A percentile compares a stretch with the other conserved stretches of the same genome.
Conservation (phyloP, 2,329 filamentous ascomycete genomes). For the Endoconidiophora laricicola region DNA sequence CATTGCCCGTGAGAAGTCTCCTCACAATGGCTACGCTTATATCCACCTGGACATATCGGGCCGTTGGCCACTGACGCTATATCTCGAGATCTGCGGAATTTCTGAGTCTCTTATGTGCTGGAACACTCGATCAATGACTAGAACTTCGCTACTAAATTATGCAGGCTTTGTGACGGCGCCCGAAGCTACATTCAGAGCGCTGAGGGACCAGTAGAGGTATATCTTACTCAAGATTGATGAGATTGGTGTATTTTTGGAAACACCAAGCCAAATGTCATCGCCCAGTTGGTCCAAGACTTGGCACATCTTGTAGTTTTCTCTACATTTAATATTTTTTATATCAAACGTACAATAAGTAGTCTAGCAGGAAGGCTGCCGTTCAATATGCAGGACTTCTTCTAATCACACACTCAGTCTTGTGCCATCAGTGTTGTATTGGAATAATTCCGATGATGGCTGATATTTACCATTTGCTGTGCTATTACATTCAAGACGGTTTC, state of each 20-base stretch:
- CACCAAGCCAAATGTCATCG: conserved; percentile 17
- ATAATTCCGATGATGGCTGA: too few relatives aligned
- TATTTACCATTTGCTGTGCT: too few relatives aligned
- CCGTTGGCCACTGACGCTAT: conserved; percentile 25
- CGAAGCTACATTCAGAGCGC: conserved; percentile 22
- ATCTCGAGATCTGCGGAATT: conserved; percentile 28
- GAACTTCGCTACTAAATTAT: conserved; percentile 23
- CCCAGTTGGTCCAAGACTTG: conserved; percentile 18
- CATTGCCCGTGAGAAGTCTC: conserved; percentile 18
- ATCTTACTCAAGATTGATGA: conserved; percentile 18
- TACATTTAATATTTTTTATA: too few relatives aligned
- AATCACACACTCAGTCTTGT: too few relatives aligned
- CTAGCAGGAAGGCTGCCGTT: too few relatives aligned
- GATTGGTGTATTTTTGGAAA: conserved; percentile 17
- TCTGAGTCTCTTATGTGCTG: conserved; percentile 25
- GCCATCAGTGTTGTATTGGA: too few relatives aligned
- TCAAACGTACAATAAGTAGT: too few relatives aligned
- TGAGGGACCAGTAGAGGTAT: conserved; percentile 19
- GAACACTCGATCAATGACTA: conserved; percentile 21
- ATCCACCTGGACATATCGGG: conserved; percentile 27
- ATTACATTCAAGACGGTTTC: too few relatives aligned
- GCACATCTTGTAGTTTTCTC: conserved; percentile 10
- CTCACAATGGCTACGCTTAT: conserved; percentile 27
- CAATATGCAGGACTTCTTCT: too few relatives aligned
- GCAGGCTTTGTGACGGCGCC: conserved; percentile 28